phyloP scores from a whole-genome alignment of 1,284 basidiomycete genomes.

The Vanrija sp. region DNA sequence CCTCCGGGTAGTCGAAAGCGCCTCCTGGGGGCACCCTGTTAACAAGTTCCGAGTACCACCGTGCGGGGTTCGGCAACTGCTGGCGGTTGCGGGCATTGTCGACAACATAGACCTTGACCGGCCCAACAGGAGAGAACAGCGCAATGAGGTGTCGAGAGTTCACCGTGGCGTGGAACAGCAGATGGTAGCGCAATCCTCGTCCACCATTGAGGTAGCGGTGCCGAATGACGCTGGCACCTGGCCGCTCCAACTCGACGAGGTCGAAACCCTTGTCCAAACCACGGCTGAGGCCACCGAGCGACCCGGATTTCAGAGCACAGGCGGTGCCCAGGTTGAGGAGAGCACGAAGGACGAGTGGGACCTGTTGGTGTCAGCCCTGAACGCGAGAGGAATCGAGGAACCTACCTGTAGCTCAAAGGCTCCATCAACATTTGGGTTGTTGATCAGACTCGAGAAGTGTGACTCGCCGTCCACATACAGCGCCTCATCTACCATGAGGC shows the following conservation, averaged over 20 bases:
- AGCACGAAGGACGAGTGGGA: slow-evolving; percentile 80
- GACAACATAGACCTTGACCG: slow-evolving; percentile 79
- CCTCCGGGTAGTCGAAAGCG: slow-evolving; percentile 64
- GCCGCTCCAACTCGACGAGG: slow-evolving; percentile 72
- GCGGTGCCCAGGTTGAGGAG: slow-evolving; percentile 79
- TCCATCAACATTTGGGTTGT: slow-evolving; percentile 92
- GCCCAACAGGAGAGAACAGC: slow-evolving; percentile 71
- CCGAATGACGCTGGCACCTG: slow-evolving; percentile 58
- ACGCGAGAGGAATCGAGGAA: slow-evolving; percentile 1
- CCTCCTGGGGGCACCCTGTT: slow-evolving; percentile 51
- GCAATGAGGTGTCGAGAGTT: slow-evolving; percentile 84
- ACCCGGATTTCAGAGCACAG: slow-evolving; percentile 65
- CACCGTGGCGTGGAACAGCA: slow-evolving; percentile 84
- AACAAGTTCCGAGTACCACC: slow-evolving; percentile 62
- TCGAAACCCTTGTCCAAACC: slow-evolving; percentile 83
- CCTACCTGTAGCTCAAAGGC: slow-evolving; percentile 86
- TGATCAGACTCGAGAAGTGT: slow-evolving; percentile 86
- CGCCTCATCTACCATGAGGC: slow-evolving; percentile 77
- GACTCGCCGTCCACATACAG: slow-evolving; percentile 78
- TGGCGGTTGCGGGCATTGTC: slow-evolving; percentile 83
- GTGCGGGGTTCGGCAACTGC: slow-evolving; percentile 69
- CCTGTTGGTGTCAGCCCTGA: slow-evolving; percentile 49
- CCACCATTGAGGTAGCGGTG: slow-evolving; percentile 75
- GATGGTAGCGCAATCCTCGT: slow-evolving; percentile 70
- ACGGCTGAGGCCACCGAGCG: slow-evolving; percentile 68